Base-by-base conservation (phyloP, 2,329 filamentous ascomycete species). In the Aspergillus proliferans region DNA sequence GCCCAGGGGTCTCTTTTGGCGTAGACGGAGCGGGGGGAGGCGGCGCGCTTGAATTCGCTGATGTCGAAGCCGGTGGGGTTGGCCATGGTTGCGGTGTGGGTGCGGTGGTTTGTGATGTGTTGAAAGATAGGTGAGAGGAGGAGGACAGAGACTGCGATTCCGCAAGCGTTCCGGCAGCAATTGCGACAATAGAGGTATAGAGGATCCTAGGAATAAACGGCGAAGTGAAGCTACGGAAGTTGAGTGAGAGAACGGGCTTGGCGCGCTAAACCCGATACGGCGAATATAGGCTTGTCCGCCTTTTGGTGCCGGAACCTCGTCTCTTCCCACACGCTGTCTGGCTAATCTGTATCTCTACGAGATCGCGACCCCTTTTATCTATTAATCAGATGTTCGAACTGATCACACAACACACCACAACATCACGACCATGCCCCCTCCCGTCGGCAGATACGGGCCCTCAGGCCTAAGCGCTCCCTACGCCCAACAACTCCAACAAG, bases 21-120 rank as follows among this genome's bases (percentile, higher is more conserved):
- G 57, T 61, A 73, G 50, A 63, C 54, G 56, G 77, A 78, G 52
- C 75, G 75, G 58, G 74, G 79, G 56, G 82, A 82, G 60, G 87
- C 77, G 42, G 90, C 79, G 55, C 81, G 82, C 67, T 83, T 87
- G 72, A 91, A 85, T 72, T 88, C 86, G 69, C 82, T 83, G 64
- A 89, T 80, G 76, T 93, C 86, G 80, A 97, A 97, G 74, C 92
- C 92, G 63, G 92, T 96, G 72, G 94, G 82, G 79, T 88, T 78
- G 76, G 65, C 64, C 52, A 72, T 67, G 59, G 77, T 71, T 78
- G 82, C 81, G 63, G 59, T 71, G 54, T 55, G 54, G 49, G 21
- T 28, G 42, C 58, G 26, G 47, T 26, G 3, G 26, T 45, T 33
- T 41, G 14, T 6, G 12, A 15, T 26, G 24, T 45, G 45, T 34